These are phyloP conservation scores for Lasiodiplodia sp. DNA, from an alignment of 2,329 filamentous ascomycete genomes.

Conservation along the genomic window DNA sequence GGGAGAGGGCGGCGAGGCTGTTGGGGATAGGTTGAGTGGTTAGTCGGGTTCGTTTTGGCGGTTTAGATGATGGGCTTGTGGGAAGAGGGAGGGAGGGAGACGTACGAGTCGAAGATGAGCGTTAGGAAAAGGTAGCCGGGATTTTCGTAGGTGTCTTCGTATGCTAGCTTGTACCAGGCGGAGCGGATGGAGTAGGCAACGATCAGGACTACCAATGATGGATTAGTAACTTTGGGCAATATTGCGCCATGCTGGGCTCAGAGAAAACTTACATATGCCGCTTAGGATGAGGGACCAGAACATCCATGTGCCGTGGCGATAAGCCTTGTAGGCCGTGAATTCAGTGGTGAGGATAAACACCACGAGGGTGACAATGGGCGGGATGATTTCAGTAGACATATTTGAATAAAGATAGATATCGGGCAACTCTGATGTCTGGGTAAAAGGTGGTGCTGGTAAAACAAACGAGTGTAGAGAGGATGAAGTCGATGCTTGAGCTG, in stretches of 20 bases:
- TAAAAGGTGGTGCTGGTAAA: neutral
- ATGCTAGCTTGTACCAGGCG: neutral
- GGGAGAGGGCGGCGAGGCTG: neutral
- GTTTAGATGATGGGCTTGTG: too few species aligned
- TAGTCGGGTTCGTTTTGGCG: neutral
- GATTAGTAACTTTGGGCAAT: neutral
- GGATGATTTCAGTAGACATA: neutral
- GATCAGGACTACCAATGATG: neutral
- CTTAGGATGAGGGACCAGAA: constrained; percentile 6
- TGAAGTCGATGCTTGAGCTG: neutral
- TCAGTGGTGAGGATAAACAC: neutral
- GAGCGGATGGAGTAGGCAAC: neutral
- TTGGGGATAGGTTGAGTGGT: neutral
- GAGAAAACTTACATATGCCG: neutral
- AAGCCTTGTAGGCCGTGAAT: neutral
- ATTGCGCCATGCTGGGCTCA: neutral
- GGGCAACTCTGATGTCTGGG: neutral
- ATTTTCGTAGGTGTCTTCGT: neutral
- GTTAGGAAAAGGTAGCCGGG: neutral
- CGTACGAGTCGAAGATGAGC: neutral
- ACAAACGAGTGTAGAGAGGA: neutral
- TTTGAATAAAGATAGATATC: neutral
- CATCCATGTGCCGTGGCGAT: constrained; percentile 1
- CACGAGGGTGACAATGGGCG: neutral
- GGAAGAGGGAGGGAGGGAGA: neutral